Conservation (phyloP, 495 filamentous ascomycete genomes). For the Penicillium ucsense region DNA sequence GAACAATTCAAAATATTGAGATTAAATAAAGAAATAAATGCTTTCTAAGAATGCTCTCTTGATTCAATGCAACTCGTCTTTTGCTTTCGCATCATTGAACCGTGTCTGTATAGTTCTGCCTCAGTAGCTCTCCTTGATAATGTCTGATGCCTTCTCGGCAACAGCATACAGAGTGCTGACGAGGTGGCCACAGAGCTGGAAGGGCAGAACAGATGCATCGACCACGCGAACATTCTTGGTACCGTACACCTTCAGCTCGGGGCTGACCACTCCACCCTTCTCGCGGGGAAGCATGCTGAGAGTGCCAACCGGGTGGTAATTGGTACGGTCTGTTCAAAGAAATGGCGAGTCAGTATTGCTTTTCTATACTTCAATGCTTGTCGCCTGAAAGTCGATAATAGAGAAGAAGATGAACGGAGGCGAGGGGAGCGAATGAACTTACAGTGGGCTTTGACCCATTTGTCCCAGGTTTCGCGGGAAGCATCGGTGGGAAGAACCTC, state of each 20-base stretch:
- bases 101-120: too few relatives aligned
- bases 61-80: too few relatives aligned
- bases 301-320: constrained; percentile 39
- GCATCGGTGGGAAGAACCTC: constrained; percentile 8
- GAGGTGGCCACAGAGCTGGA: constrained; percentile 42
- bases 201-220: constrained; percentile 43
- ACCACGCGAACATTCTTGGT: constrained; percentile 46
- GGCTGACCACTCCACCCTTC: constrained; percentile 41
- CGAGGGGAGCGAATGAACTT: constrained; percentile 3
- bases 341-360: background rate
- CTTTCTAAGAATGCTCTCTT: too few relatives aligned
- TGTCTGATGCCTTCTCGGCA: constrained; percentile 44
- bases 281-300: constrained; percentile 47
- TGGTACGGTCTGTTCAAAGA: constrained; percentile 22
- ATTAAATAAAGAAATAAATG: too few relatives aligned
- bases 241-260: constrained; percentile 34
- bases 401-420: too few relatives aligned
- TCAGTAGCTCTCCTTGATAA: too few relatives aligned
- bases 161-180: constrained; percentile 46
- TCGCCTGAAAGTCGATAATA: too few relatives aligned
- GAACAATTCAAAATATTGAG: too few relatives aligned
- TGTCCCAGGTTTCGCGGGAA: constrained; percentile 13
- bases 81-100: too few relatives aligned
- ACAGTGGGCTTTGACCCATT: constrained; percentile 22
- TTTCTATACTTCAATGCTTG: too few relatives aligned